Base-by-base conservation (phyloP, 306 rosid species). In the Arachis hypogaea region DNA sequence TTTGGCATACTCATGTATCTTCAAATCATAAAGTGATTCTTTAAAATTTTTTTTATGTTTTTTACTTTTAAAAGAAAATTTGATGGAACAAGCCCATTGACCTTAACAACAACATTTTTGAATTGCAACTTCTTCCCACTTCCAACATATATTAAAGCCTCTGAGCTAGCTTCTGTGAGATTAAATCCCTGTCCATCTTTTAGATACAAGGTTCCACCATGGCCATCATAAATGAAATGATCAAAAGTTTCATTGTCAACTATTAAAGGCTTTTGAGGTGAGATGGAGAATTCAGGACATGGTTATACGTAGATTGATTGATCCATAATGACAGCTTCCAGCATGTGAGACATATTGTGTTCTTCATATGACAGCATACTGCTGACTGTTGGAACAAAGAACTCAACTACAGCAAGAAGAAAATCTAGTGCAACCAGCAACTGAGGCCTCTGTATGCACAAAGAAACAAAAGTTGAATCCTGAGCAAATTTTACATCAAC, bases 371-470 rank as follows among this genome's bases (percentile, higher is more conserved):
- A 86, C 75, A 85, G 80, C 69, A 83, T 87, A 67, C 82, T 80
- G 51, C 92, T 82, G 73, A 89, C 81, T 18, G 95, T 81, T 63
- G 99, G 99, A 77, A 94, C 90, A 16, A 94, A 94, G 77, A 94
- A 94, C 90, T 92, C 97, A 77, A 77, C 92, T 5, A 94, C 92
- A 42, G 95, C 99, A 63, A 92, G 95, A 66, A 94, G 90, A 85
- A 94, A 94, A 83, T 94, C 99, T 65, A 94, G 92, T 46, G 96
- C 93, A 76, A 94, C 97, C 58, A 94, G 95, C 75, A 94, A 81
- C 80, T 89, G 96, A 68, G 97, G 99, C 84, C 96, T 86, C 83
- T 94, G 99, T 75, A 94, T 71, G 44, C 92, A 85, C 74, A 94
- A 44, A 44, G 95, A 89, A 78, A 92, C 81, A 67, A 77, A 77